phyloP scores from a whole-genome alignment of 345 rosid genomes.

The Brassica carinata region DNA sequence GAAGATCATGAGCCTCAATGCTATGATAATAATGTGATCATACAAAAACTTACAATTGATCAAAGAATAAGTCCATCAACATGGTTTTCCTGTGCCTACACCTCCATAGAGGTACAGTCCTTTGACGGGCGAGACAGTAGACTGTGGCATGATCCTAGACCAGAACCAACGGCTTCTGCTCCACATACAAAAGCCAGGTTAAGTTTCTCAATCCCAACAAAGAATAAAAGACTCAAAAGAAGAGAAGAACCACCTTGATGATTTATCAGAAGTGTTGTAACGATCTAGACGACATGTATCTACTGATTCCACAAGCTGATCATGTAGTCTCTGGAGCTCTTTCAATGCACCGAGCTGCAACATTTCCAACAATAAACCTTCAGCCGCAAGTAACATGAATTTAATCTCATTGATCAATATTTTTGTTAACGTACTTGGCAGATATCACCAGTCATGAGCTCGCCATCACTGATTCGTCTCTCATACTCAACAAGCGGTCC shows the following conservation, averaged over 20 bases:
- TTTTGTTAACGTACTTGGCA: conserved; percentile 62
- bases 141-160: conserved; percentile 83
- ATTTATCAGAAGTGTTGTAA: conserved; percentile 76
- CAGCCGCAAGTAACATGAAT: not conserved
- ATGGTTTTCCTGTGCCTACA: conserved; percentile 98
- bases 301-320: conserved; percentile 77
- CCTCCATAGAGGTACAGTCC: conserved; percentile 96
- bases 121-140: conserved; percentile 75
- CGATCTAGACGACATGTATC: conserved; percentile 81
- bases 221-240: not conserved
- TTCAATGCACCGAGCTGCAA: conserved; percentile 73
- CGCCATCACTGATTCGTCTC: conserved; percentile 72
- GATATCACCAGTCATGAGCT: conserved; percentile 82
- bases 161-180: conserved; percentile 96
- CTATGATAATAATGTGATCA: not conserved
- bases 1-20: not conserved
- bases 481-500: conserved; percentile 95
- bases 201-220: conserved; percentile 5
- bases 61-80: conserved; percentile 95
- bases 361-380: conserved; percentile 11
- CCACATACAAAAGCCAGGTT: conserved; percentile 1
- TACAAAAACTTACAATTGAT: conserved; percentile 64
- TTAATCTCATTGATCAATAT: not conserved
- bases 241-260: conserved; percentile 56
- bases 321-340: conserved; percentile 91